phyloP scores from a whole-genome alignment of 1,139 yeast genomes.

The Yarrowia galli region DNA sequence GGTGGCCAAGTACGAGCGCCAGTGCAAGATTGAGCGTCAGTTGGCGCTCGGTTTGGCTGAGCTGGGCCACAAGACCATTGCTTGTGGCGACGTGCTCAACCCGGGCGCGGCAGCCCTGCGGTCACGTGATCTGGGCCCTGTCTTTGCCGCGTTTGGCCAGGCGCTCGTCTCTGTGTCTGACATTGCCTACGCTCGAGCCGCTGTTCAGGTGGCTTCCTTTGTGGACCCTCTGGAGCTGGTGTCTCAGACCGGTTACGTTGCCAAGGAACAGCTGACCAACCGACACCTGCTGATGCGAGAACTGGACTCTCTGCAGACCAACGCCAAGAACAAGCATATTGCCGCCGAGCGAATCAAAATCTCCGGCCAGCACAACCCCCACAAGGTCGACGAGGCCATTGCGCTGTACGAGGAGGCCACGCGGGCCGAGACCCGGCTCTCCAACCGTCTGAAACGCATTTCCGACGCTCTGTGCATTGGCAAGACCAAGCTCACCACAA shows the following conservation, averaged over 20 bases:
- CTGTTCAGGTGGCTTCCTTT: constrained; percentile 74
- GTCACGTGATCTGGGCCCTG: constrained; percentile 53
- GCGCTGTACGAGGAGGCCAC: constrained; percentile 79
- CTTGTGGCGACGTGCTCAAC: constrained; percentile 52
- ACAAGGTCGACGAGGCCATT: constrained; percentile 90
- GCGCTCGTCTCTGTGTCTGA: constrained; percentile 77
- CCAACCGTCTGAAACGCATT: constrained; percentile 77
- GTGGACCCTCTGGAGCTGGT: constrained; percentile 77
- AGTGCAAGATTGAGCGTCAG: constrained; percentile 62
- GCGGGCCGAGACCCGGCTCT: constrained; percentile 75
- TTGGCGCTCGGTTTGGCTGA: constrained; percentile 67
- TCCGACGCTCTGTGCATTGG: constrained; percentile 87
- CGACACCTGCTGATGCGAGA: constrained; percentile 93
- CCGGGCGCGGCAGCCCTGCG: neutral
- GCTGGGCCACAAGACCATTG: constrained; percentile 64
- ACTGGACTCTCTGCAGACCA: constrained; percentile 72
- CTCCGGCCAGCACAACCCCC: constrained; percentile 79
- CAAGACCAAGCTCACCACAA: constrained; percentile 61
- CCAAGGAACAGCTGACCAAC: constrained; percentile 91
- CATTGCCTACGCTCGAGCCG: constrained; percentile 72
- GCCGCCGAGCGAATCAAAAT: constrained; percentile 77
- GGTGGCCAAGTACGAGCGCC: constrained; percentile 61
- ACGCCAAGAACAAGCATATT: constrained; percentile 68
- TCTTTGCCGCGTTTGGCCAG: constrained; percentile 54
- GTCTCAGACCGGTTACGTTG: constrained; percentile 78